Percentiles rank a stretch among this genome's conserved stretches.
phyloP scores from a whole-genome alignment of 345 rosid species.

The Jatropha curcas region DNA sequence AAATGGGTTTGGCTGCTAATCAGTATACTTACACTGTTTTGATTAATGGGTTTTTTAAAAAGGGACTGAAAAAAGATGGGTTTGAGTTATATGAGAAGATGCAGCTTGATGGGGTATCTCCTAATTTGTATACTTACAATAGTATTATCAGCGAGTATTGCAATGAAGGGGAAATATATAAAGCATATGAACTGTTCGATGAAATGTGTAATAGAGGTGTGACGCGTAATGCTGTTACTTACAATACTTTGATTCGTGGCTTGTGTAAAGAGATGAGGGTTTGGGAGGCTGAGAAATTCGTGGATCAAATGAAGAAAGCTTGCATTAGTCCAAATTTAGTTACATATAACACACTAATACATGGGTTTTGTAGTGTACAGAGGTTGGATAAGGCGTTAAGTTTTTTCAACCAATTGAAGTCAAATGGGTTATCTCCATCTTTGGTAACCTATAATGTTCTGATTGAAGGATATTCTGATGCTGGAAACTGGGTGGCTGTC shows the following conservation, averaged over 20 bases:
- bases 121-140: slow-evolving; percentile 59
- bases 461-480: slow-evolving; percentile 51
- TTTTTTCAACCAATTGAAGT: slow-evolving; percentile 54
- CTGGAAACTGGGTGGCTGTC: slow-evolving; percentile 42
- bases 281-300: slow-evolving; percentile 51
- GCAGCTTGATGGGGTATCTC: slow-evolving; percentile 52
- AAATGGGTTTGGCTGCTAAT: slow-evolving; percentile 61
- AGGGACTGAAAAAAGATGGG: slow-evolving; percentile 56
- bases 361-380: slow-evolving; percentile 53
- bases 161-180: slow-evolving; percentile 39
- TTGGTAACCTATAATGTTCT: slow-evolving; percentile 60
- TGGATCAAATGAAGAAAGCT: slow-evolving; percentile 43
- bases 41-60: slow-evolving; percentile 66
- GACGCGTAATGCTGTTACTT: slow-evolving; percentile 55
- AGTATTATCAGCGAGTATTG: slow-evolving; percentile 57
- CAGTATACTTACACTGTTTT: slow-evolving; percentile 70
- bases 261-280: slow-evolving; percentile 47
- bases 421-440: slow-evolving; percentile 57
- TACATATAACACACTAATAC: slow-evolving; percentile 63
- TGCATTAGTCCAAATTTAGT: slow-evolving; percentile 58
- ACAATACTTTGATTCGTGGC: slow-evolving; percentile 60
- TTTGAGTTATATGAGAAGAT: slow-evolving; percentile 60
- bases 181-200: slow-evolving; percentile 60
- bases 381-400: slow-evolving; percentile 48
- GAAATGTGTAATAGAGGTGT: slow-evolving; percentile 76